Conservation (phyloP, 2,329 filamentous ascomycete genomes). For the Phyllosticta paracitricarpa region DNA sequence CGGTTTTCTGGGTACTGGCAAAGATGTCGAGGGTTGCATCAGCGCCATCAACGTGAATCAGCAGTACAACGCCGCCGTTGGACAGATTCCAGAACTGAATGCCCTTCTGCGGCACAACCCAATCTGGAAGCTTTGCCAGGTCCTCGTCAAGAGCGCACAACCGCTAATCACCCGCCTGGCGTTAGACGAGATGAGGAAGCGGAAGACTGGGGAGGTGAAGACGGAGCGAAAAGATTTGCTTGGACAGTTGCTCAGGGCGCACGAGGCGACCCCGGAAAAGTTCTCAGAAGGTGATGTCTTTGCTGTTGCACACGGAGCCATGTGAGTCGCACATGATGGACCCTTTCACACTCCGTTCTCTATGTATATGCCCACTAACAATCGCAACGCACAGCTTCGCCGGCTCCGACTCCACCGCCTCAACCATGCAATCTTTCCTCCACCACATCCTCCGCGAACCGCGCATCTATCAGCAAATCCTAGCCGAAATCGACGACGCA, state of each 20-base stretch:
- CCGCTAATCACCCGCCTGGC: conserved; percentile 4
- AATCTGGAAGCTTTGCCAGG: neutral
- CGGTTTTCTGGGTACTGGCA: conserved; percentile 12
- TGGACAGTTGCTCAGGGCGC: conserved; percentile 1
- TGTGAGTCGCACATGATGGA: neutral
- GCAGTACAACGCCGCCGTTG: conserved; percentile 21
- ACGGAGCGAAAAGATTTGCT: neutral
- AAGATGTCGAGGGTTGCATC: conserved; percentile 13
- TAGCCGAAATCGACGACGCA: conserved; percentile 13
- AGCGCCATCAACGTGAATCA: conserved; percentile 12
- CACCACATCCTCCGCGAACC: conserved; percentile 22
- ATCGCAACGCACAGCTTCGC: conserved; percentile 22
- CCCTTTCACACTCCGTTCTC: neutral
- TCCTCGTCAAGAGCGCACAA: neutral
- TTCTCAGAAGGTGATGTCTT: conserved; percentile 4
- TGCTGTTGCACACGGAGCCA: conserved; percentile 3
- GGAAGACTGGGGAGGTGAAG: neutral
- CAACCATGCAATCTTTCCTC: conserved; percentile 24
- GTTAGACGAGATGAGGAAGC: conserved; percentile 2
- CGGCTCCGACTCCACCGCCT: conserved; percentile 24
- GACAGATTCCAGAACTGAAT: conserved; percentile 10
- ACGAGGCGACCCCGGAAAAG: neutral
- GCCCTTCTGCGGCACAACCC: conserved; percentile 1
- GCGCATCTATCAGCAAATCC: conserved; percentile 27
- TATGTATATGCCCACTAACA: neutral